Evolutionary conservation across 371 early-diverging fungal genomes (phyloP), one percentile per base, ranked within the genome.

Genomic region (Polyrhizophydium stewartii): DNA sequence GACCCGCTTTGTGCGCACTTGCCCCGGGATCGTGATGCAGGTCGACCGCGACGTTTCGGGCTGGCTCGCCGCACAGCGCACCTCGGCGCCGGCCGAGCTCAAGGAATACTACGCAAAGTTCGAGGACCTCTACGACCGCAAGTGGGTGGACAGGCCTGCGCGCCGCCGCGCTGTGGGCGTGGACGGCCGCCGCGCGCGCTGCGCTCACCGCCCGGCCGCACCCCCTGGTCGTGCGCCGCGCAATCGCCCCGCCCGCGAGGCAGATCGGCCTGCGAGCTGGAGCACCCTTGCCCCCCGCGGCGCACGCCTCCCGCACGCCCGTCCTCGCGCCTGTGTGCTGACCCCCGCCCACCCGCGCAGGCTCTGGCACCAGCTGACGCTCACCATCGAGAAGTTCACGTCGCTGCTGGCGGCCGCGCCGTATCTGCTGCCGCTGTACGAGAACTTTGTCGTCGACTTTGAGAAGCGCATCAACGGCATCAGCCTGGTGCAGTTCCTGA

Each of bases 311-410:
- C n/a, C n/a, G n/a, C n/a, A n/a, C n/a, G n/a, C n/a, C n/a, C n/a
- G n/a, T n/a, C n/a, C n/a, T n/a, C n/a, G n/a, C n/a, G n/a, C n/a
- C n/a, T n/a, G n/a, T n/a, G n/a, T n/a, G 5, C 31, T 0, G 16
- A n/a, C 32, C 45, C 9, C 55, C 38, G 16, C 46, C 58, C 51
- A 32, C 24, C 41, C 30, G 22, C 17, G 7, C 60, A 95, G 96
- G 73, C 81, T 97, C 53, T 98, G 97, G 97, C 98, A 98, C 75
- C 98, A 98, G 71, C 82, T 98, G 63, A 97, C 97, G 27, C 59
- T 86, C 51, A 72, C 75, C 38, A 76, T 94, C 5, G 80, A 91
- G 60, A 82, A 83, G 38, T 93, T 96, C 67, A 83, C 91, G 59
- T 70, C 76, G 45, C 79, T 86, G 56, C 89, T 93, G n/a, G 81